phyloP scores from a whole-genome alignment of 352 stramenopile genomes.

The Phytophthora ramorum region DNA sequence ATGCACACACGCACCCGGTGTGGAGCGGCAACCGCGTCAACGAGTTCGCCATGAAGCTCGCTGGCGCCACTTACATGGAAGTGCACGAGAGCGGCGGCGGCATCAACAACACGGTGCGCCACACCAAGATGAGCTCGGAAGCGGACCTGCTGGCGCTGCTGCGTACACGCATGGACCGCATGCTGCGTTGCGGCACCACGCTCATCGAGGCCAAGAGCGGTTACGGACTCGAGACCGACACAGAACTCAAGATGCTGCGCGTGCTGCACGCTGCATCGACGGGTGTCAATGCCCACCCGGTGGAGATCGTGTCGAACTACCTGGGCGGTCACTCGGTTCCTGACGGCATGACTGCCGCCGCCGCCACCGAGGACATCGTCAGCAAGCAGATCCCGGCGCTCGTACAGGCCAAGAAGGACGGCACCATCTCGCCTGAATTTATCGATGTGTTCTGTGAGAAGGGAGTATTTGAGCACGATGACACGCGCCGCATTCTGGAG shows the following conservation, averaged over 20 bases:
- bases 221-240: constrained; percentile 83
- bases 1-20: constrained; percentile 86
- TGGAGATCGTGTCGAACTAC: constrained; percentile 85
- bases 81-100: constrained; percentile 77
- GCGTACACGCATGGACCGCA: constrained; percentile 65
- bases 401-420: constrained; percentile 69
- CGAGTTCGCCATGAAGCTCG: constrained; percentile 90
- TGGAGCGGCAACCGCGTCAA: constrained; percentile 87
- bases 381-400: constrained; percentile 77
- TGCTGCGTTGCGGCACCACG: constrained; percentile 79
- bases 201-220: constrained; percentile 86
- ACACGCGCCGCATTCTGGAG: constrained; percentile 77
- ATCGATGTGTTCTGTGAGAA: constrained; percentile 91
- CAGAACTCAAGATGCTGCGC: constrained; percentile 88
- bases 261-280: constrained; percentile 63
- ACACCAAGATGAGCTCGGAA: constrained; percentile 71
- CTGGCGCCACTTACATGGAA: constrained; percentile 87
- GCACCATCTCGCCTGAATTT: constrained; percentile 80
- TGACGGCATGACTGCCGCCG: constrained; percentile 67
- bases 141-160: constrained; percentile 63
- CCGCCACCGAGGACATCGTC: constrained; percentile 76
- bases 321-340: constrained; percentile 81
- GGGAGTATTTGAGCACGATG: constrained; percentile 82
- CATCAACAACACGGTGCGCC: constrained; percentile 85
- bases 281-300: constrained; percentile 49